Base-by-base conservation (phyloP, 805 yeast species). In the Komagataella ulmi region DNA sequence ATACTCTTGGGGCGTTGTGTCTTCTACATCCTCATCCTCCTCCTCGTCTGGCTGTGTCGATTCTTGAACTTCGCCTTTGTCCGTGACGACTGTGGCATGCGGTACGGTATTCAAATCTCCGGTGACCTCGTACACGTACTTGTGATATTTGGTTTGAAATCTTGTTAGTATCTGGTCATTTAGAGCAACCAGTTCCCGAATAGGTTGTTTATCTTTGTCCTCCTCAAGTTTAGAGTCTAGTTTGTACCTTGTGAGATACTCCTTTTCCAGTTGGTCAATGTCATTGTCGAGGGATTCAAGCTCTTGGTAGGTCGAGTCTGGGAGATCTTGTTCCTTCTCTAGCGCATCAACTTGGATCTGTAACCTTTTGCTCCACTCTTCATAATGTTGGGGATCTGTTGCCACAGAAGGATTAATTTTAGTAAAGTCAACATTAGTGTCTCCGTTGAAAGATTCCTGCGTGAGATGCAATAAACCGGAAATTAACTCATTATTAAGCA, bases 401-500 rank as follows among this genome's bases (percentile, higher is more conserved):
- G 24, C 24, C 24, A n/a, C 44, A 5, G 44, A n/a, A 19, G 43
- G 24, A 19, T n/a, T 18, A 12, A 48, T 24, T 4, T 44, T 23
- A 4, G 36, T 30, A 17, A 21, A 21, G n/a, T 36, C 51, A 17
- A 23, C 51, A 4, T 21, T 14, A 2, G 24, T 36, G 18, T 17
- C 8, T 7, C 51, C 51, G 21, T 44, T 49, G 17, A 49, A 19
- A 24, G 51, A 40, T 17, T 49, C 47, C 17, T 36, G 44, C 21
- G 50, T n/a, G 8, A 44, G 30, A 7, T 44, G 21, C 21, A 57
- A 43, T 30, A 53, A 44, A n/a, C 54, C 56, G 10, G 61, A 47
- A 4, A 68, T 53, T 2, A 66, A 54, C 51, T 66, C 71, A 47
- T 65, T 66, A 19, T 63, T 60, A 30, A 66, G 54, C 3, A 63